phyloP scores from a whole-genome alignment of 306 rosid genomes.

The Cucumis hystrix region DNA sequence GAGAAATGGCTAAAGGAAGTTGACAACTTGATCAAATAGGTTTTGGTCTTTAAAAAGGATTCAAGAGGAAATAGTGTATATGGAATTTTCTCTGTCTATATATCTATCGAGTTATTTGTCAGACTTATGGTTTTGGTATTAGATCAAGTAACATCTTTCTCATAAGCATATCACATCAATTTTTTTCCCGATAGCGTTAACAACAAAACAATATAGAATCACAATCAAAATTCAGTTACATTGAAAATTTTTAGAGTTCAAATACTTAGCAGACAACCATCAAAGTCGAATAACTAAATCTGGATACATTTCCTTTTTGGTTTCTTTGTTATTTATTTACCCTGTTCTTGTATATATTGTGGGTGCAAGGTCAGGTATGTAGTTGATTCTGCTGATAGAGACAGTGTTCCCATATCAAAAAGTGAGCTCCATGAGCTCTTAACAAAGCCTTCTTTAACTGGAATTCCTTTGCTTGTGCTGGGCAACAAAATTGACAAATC shows the following conservation, averaged over 20 bases:
- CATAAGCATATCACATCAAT: background rate
- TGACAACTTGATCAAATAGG: background rate
- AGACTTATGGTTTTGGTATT: background rate
- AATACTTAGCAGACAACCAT: background rate
- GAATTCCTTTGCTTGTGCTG: slow-evolving; percentile 74
- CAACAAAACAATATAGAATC: background rate
- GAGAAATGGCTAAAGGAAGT: background rate
- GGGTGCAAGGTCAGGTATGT: slow-evolving; percentile 47
- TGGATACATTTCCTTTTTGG: background rate
- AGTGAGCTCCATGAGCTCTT: slow-evolving; percentile 81
- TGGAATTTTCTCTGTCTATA: background rate
- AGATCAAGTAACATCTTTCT: background rate
- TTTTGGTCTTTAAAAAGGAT: background rate
- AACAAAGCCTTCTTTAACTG: slow-evolving; percentile 54
- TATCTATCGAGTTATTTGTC: background rate
- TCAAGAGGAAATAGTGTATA: background rate
- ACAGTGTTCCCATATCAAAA: slow-evolving; percentile 72
- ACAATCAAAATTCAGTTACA: background rate
- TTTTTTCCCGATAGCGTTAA: background rate
- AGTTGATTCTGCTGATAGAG: slow-evolving; percentile 92
- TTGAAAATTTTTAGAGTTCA: background rate
- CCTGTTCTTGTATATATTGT: background rate
- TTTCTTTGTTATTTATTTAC: background rate
- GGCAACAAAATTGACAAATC: slow-evolving; percentile 93
- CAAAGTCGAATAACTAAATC: background rate